phyloP scores from a whole-genome alignment of 129 eudicot genomes.

The Pittosporum tobira region DNA sequence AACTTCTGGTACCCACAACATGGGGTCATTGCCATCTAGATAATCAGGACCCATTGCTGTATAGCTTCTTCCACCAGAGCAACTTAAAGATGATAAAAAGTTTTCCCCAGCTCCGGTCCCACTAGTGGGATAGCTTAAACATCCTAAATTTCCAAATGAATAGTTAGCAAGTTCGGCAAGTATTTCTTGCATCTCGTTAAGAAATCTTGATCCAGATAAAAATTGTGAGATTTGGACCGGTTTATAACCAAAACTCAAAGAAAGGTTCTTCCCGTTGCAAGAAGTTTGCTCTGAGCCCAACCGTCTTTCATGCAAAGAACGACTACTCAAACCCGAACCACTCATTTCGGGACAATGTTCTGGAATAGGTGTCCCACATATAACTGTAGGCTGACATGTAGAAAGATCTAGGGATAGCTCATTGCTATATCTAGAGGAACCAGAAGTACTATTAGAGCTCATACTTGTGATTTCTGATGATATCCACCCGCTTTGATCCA shows the following conservation, averaged over 20 bases:
- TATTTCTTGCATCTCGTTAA: conserved; percentile 66
- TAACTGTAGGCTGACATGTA: conserved; percentile 27
- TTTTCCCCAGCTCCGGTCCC: conserved; percentile 11
- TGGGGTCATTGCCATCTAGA: conserved; percentile 15
- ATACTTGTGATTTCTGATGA: conserved; percentile 29
- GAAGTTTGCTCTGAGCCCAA: conserved; percentile 17
- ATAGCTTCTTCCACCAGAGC: conserved; percentile 14
- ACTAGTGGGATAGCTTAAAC: not conserved
- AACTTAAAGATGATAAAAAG: conserved; percentile 11
- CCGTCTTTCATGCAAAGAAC: conserved; percentile 17
- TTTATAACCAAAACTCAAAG: conserved; percentile 24
- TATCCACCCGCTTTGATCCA: conserved; percentile 37
- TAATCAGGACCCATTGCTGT: conserved; percentile 21
- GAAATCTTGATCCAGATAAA: conserved; percentile 45
- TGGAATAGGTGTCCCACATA: conserved; percentile 1
- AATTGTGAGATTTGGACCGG: conserved; percentile 31
- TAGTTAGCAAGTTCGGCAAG: conserved; percentile 58
- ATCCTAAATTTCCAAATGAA: conserved; percentile 46
- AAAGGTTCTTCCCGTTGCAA: conserved; percentile 18
- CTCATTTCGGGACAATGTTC: conserved; percentile 46
- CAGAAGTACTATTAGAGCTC: conserved; percentile 32
- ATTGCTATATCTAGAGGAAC: conserved; percentile 31
- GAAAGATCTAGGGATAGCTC: conserved; percentile 74
- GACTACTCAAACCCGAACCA: conserved; percentile 16
- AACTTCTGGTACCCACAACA: conserved; percentile 15